phyloP scores from a whole-genome alignment of 345 rosid species.

The Luvunga scandens region DNA sequence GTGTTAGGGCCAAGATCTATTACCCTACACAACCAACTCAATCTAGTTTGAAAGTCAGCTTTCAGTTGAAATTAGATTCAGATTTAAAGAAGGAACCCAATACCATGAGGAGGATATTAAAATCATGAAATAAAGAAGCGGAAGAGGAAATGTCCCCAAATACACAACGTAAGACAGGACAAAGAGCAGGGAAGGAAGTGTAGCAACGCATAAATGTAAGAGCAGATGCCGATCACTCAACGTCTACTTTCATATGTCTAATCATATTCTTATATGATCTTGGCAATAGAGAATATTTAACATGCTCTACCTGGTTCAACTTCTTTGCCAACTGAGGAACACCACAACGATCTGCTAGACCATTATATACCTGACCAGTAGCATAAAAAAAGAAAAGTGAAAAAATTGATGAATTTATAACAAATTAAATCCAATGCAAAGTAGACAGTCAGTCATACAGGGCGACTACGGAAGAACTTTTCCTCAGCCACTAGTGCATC shows the following conservation, averaged over 20 bases:
- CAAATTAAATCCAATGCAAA: slow-evolving; percentile 10
- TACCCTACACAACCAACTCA: not conserved
- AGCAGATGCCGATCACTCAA: not conserved
- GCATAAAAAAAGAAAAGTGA: slow-evolving; percentile 4
- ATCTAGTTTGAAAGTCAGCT: not conserved
- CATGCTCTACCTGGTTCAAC: slow-evolving; percentile 72
- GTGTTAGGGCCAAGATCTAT: not conserved
- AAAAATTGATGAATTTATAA: slow-evolving; percentile 3
- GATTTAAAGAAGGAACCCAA: not conserved
- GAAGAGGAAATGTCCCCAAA: not conserved
- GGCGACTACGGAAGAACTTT: slow-evolving; percentile 87
- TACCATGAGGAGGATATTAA: not conserved
- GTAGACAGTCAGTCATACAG: slow-evolving; percentile 50
- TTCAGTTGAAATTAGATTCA: not conserved
- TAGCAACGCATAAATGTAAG: not conserved
- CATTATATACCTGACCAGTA: slow-evolving; percentile 58
- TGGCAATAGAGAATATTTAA: slow-evolving; percentile 9
- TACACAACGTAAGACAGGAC: not conserved
- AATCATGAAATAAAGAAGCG: not conserved
- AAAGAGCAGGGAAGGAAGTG: not conserved
- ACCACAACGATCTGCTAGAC: slow-evolving; percentile 93
- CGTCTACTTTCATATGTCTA: not conserved
- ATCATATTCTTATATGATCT: not conserved
- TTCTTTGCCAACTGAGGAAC: slow-evolving; percentile 92
- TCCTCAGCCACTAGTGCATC: slow-evolving; percentile 92